These are phyloP conservation scores for Leccinum rimulosum DNA, from an alignment of 768 basidiomycete genomes.

Conservation along the genomic window DNA sequence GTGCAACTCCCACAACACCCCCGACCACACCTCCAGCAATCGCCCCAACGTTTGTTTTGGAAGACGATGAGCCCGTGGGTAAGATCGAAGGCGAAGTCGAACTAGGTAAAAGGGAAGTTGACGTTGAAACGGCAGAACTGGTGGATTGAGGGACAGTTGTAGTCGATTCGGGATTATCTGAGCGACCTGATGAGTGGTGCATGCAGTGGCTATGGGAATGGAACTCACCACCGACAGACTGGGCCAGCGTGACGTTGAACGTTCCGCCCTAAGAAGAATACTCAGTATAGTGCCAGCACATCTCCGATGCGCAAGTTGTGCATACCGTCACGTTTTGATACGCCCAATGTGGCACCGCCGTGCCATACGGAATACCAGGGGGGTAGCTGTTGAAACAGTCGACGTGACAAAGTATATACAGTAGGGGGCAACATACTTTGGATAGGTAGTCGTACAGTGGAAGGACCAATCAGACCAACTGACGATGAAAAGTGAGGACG, in stretches of 20 bases:
- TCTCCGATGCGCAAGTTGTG: neutral
- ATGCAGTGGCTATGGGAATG: no score
- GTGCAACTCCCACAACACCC: no score
- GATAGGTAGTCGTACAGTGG: no score
- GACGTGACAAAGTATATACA: neutral
- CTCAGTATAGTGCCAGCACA: conserved; percentile 9
- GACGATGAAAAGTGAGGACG: no score
- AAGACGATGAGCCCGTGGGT: conserved; percentile 3
- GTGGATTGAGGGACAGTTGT: conserved; percentile 24
- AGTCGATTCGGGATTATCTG: no score
- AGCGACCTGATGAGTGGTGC: no score
- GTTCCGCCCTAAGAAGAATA: neutral
- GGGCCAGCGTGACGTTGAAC: no score
- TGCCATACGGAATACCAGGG: conserved; percentile 43
- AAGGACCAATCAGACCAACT: no score
- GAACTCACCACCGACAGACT: no score
- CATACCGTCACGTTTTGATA: conserved; percentile 52
- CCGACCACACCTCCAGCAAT: no score
- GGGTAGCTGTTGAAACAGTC: conserved; percentile 40
- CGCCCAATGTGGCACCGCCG: conserved; percentile 61
- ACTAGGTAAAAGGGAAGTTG: conserved; percentile 14
- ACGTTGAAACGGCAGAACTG: conserved; percentile 3
- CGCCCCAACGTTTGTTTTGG: neutral
- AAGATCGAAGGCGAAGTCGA: conserved; percentile 7
- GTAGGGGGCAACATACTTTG: no score